Percentiles rank a stretch among this genome's conserved stretches.
Conservation (phyloP, 148 eudicot species). For the Fagopyrum homotropicum region DNA sequence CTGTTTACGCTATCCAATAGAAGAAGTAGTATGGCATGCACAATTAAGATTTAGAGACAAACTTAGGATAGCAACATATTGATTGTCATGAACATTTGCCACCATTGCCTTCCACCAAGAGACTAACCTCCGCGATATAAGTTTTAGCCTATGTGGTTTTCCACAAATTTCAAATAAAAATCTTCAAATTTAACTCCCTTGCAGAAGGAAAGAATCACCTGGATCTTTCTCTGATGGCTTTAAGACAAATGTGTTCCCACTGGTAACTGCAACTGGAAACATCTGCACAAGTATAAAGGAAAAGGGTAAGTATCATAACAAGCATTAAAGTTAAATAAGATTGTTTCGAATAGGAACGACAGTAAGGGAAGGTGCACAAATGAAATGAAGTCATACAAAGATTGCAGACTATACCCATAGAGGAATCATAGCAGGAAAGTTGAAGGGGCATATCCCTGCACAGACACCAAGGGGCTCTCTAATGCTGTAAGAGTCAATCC, state of each 20-base stretch:
- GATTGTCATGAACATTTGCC: neutral
- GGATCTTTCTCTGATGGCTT: constrained; percentile 99
- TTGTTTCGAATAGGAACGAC: neutral
- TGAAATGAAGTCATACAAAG: neutral
- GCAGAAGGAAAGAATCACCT: constrained; percentile 35
- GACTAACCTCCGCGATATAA: neutral
- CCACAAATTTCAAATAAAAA: neutral
- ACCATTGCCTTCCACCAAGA: neutral
- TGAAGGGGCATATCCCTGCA: constrained; percentile 97
- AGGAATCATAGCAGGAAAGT: constrained; percentile 97
- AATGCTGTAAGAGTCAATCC: constrained; percentile 87
- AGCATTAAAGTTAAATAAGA: neutral
- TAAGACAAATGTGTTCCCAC: constrained; percentile 82
- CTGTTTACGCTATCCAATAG: neutral
- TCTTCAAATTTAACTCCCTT: neutral
- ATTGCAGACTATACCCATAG: constrained; percentile 52
- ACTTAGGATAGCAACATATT: neutral
- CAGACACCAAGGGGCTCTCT: constrained; percentile 97
- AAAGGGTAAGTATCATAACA: constrained; percentile 10
- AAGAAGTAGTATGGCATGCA: neutral
- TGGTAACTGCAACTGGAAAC: constrained; percentile 90
- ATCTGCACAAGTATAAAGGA: constrained; percentile 36
- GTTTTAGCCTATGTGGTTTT: neutral
- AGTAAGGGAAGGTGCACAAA: neutral
- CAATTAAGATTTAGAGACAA: neutral